These are phyloP conservation scores for Penicillium salamii DNA, from an alignment of 495 filamentous ascomycete species.

Conservation along the genomic window DNA sequence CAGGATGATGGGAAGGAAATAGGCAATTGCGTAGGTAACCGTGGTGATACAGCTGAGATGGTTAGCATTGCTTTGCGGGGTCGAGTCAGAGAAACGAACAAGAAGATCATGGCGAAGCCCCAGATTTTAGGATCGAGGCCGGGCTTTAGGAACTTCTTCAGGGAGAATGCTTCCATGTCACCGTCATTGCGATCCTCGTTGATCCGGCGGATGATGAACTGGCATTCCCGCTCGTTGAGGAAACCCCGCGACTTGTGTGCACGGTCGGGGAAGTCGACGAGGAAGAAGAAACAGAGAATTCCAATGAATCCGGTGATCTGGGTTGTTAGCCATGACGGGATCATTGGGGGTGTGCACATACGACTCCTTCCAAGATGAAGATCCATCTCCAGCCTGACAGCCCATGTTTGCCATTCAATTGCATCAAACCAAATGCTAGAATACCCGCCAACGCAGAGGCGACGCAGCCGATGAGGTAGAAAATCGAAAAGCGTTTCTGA, in stretches of 20 bases:
- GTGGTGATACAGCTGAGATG: constrained; percentile 48
- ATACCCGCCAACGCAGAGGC: constrained; percentile 62
- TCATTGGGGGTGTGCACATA: constrained; percentile 12
- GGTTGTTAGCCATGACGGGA: not conserved
- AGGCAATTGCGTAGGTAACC: constrained; percentile 61
- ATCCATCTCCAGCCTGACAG: constrained; percentile 63
- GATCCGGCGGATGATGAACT: constrained; percentile 58
- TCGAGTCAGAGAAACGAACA: constrained; percentile 23
- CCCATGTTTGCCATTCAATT: constrained; percentile 47
- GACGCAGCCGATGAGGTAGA: constrained; percentile 62
- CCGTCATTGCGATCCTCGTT: constrained; percentile 58
- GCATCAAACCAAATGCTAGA: constrained; percentile 63
- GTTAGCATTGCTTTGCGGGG: not conserved
- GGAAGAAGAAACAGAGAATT: constrained; percentile 44
- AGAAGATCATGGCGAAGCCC: constrained; percentile 59
- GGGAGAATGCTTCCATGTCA: constrained; percentile 44
- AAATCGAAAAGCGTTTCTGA: constrained; percentile 60
- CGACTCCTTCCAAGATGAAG: constrained; percentile 60
- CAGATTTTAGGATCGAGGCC: constrained; percentile 58
- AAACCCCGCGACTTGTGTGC: constrained; percentile 53
- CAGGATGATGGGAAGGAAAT: constrained; percentile 67
- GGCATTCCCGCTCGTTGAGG: constrained; percentile 45
- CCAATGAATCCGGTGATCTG: constrained; percentile 43
- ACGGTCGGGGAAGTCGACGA: constrained; percentile 60
- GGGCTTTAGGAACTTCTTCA: constrained; percentile 47